Percentiles rank a stretch among this genome's conserved stretches.
Evolutionary conservation across 208 protist genomes (phyloP).

Genomic region (Balamuthia mandrillaris): DNA sequence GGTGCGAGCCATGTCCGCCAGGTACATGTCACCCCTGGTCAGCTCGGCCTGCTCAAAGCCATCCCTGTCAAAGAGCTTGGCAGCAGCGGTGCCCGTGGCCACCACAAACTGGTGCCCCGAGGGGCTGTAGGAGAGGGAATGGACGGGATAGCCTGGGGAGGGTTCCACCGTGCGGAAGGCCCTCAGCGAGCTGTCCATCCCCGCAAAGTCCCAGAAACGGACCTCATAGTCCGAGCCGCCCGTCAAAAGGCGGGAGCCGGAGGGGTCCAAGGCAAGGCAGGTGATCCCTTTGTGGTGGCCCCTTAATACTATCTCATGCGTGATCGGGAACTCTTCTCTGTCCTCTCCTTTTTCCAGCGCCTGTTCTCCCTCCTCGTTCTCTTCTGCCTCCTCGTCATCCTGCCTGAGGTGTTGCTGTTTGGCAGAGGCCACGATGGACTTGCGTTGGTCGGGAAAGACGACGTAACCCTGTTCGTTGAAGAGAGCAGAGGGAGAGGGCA

Average conservation of each 20-base stretch:
- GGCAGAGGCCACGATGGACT: not conserved
- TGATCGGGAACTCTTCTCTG: too few species aligned
- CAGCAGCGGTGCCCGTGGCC: not conserved
- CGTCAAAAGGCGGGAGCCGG: not conserved
- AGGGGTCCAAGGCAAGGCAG: not conserved
- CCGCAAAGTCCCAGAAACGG: slow-evolving; percentile 13
- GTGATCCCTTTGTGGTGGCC: slow-evolving; percentile 14
- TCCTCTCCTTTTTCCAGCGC: too few species aligned
- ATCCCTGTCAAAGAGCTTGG: not conserved
- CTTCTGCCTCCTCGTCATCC: slow-evolving; percentile 2
- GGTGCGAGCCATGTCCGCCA: not conserved
- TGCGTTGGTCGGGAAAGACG: not conserved
- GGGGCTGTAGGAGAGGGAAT: not conserved
- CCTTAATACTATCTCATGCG: not conserved
- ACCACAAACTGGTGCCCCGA: slow-evolving; percentile 3
- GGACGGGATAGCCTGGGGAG: not conserved
- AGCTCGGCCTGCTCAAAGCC: not conserved
- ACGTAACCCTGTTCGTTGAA: not conserved
- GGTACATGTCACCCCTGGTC: not conserved
- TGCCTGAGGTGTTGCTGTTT: not conserved
- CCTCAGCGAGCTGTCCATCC: slow-evolving; percentile 1
- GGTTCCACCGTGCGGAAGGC: slow-evolving; percentile 12
- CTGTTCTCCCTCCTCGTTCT: not conserved
- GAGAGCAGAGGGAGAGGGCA: not conserved
- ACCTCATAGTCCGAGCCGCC: not conserved